These are phyloP conservation scores for Neurospora sp. DNA, from an alignment of 2,329 filamentous ascomycete genomes.

Conservation along the genomic window DNA sequence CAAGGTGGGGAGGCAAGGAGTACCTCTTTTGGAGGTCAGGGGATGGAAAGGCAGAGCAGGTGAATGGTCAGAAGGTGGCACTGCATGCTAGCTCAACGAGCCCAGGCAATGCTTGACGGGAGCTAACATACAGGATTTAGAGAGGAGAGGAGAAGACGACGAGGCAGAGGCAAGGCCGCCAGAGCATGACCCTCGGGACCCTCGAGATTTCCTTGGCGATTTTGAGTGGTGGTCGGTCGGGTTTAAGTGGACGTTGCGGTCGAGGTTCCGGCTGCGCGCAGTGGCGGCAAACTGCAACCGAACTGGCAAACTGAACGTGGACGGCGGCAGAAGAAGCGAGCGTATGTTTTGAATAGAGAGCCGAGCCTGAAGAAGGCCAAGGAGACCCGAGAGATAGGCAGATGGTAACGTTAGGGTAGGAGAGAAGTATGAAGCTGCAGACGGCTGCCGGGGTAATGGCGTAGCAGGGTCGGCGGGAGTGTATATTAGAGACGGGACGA, in stretches of 20 bases:
- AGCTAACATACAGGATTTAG: slow-evolving; percentile 1
- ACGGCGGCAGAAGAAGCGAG: background rate
- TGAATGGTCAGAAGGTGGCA: slow-evolving; percentile 5
- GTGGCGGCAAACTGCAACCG: slow-evolving; percentile 16
- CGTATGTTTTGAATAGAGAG: background rate
- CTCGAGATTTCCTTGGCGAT: background rate
- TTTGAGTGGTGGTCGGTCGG: background rate
- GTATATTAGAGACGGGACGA: background rate
- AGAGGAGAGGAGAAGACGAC: slow-evolving; percentile 2
- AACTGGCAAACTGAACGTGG: background rate
- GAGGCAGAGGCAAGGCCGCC: slow-evolving; percentile 12
- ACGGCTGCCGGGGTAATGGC: background rate
- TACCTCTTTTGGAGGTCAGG: background rate
- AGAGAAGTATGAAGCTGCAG: background rate
- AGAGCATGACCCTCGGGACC: slow-evolving; percentile 14
- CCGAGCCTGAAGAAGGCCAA: background rate
- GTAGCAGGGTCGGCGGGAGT: background rate
- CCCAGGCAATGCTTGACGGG: slow-evolving; percentile 1
- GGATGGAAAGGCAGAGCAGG: background rate
- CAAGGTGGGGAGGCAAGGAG: background rate
- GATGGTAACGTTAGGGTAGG: background rate
- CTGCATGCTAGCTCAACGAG: slow-evolving; percentile 11
- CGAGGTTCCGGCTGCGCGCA: slow-evolving; percentile 5
- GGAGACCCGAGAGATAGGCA: background rate
- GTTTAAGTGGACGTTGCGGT: background rate